phyloP scores from a whole-genome alignment of 2,329 filamentous ascomycete genomes.

The Ceratocystis papillata region DNA sequence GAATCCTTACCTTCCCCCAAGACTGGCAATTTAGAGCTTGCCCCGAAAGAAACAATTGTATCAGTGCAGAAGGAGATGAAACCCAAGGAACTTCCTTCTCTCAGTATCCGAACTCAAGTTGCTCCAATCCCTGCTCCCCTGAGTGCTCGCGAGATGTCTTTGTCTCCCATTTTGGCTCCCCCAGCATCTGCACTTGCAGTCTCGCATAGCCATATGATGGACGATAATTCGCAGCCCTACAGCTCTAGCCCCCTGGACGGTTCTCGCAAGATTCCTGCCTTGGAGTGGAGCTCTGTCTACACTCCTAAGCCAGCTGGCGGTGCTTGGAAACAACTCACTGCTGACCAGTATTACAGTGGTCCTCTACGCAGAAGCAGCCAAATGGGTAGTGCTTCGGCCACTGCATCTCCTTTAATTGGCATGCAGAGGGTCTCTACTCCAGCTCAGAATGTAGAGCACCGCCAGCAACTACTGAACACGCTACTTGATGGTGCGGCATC shows the following conservation, averaged over 20 bases:
- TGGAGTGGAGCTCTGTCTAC: conserved; percentile 23
- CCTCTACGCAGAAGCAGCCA: conserved; percentile 15
- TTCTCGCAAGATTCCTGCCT: conserved; percentile 18
- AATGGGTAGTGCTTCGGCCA: conserved; percentile 9
- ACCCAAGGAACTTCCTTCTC: not conserved
- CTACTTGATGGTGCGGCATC: conserved; percentile 15
- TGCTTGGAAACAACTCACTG: conserved; percentile 22
- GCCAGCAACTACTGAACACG: conserved; percentile 18
- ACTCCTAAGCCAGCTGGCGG: conserved; percentile 22
- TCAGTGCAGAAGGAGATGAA: not conserved
- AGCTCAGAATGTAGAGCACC: conserved; percentile 11
- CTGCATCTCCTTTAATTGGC: conserved; percentile 16
- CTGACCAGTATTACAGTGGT: conserved; percentile 24
- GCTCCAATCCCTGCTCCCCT: not conserved
- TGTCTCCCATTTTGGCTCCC: conserved; percentile 6
- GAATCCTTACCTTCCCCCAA: not conserved
- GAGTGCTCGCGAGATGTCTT: not conserved
- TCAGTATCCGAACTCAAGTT: conserved; percentile 4
- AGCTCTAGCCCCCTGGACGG: not conserved
- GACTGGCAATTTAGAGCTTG: not conserved
- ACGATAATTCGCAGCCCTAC: not conserved
- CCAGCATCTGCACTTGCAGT: not conserved
- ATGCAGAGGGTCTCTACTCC: conserved; percentile 11
- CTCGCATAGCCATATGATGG: not conserved
- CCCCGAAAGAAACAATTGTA: not conserved